Evolutionary conservation across 2,329 filamentous ascomycete species (phyloP), one percentile per base, ranked within the genome.

Genomic region (Trichoderma koningiopsis): DNA sequence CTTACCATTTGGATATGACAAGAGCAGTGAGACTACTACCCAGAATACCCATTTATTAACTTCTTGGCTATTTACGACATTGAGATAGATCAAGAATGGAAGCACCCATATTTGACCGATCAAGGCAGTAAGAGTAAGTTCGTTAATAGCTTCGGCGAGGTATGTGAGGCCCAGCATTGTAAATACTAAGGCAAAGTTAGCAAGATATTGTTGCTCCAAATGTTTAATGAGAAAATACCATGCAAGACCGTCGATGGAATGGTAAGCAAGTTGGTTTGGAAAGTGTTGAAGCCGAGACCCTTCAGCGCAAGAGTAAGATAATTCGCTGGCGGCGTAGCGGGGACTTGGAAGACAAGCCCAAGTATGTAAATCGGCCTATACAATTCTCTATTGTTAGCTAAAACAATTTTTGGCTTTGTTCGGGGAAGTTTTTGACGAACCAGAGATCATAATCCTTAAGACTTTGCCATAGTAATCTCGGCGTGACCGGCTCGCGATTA

Each of bases 371-470:
- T 35, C 16, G 65, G 65, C 65, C 65, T 68, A 3, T 53, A 22
- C 5, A 11, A 43, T 33, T n/a, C 1, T 13, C 1, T 4, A 31
- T 61, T 2, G 31, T 27, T 19, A 29, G 33, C 19, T 37, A 27
- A 13, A 13, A 7, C 27, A 13, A 16, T 10, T 7, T 13, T 8
- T 52, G 7, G 1, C 3, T 29, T 19, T 43, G 11, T 16, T 29
- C 2, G 1, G 10, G 22, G 4, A 6, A 33, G 2, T 8, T 33
- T 11, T n/a, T 8, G 8, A 63, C 47, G 24, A 5, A 85, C 86
- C 86, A 89, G 70, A 89, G 79, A 71, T 90, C 86, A 73, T 85
- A 89, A 72, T 90, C 88, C 13, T 80, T 81, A 3, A 88, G 73
- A 2, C 83, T 81, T 49, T 88, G 76, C 82, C 83, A 86, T 0